Conservation (phyloP, 441 rosid genomes). For the Heliophila coronopifolia region DNA sequence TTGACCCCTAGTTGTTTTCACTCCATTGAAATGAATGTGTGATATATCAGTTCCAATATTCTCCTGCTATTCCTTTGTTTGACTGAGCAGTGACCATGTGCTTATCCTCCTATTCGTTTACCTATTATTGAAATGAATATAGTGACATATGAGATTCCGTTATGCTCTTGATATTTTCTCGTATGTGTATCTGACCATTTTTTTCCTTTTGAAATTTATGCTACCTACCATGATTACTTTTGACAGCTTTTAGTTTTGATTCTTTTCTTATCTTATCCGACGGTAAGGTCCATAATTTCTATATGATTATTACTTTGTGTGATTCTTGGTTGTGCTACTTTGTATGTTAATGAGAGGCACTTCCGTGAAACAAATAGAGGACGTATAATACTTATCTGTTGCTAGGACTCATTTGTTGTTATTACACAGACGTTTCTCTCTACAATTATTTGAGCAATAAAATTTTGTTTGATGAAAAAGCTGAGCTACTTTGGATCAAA, state of each 20-base stretch:
- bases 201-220: not conserved
- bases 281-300: not conserved
- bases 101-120: not conserved
- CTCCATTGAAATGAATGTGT: not conserved
- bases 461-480: not conserved
- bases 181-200: too few species aligned
- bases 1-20: not conserved
- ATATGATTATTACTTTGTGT: not conserved
- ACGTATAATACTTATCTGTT: too few species aligned
- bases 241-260: not conserved
- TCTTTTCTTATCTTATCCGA: not conserved
- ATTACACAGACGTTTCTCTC: slow-evolving; percentile 8
- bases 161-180: slow-evolving; percentile 2
- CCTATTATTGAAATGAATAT: too few species aligned
- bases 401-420: not conserved
- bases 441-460: not conserved
- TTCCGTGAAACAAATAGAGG: not conserved
- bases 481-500: not conserved
- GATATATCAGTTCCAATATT: slow-evolving; percentile 6
- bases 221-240: not conserved
- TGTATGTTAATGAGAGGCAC: not conserved
- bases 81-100: slow-evolving; percentile 2
- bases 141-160: too few species aligned
- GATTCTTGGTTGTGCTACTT: not conserved
- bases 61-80: slow-evolving; percentile 10